Conservation (phyloP, 768 basidiomycete species). For the Suillus plorans region DNA sequence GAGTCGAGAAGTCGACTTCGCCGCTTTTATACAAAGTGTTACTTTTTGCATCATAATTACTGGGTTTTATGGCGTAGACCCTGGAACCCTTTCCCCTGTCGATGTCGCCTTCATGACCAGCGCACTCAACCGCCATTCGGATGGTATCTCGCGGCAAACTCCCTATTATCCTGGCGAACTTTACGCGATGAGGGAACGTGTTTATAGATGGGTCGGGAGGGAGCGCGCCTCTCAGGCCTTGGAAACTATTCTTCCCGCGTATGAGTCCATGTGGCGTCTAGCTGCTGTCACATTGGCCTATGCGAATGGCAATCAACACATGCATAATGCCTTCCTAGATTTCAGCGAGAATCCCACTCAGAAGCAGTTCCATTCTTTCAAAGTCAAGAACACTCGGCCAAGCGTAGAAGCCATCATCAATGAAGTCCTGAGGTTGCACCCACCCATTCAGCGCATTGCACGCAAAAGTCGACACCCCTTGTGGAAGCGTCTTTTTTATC, state of each 20-base stretch:
- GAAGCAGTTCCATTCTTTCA: constrained; percentile 16
- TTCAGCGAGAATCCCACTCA: constrained; percentile 34
- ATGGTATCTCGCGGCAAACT: not conserved
- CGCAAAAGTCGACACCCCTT: constrained; percentile 5
- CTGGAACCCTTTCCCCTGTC: constrained; percentile 23
- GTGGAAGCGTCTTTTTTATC: constrained; percentile 16
- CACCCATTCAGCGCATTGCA: constrained; percentile 20
- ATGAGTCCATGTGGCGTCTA: constrained; percentile 65
- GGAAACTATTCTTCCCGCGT: constrained; percentile 55
- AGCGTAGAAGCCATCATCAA: constrained; percentile 26
- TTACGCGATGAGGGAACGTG: constrained; percentile 33
- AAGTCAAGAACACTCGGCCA: constrained; percentile 10
- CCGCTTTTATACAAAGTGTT: constrained; percentile 42
- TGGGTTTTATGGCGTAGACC: constrained; percentile 36
- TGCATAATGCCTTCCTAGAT: constrained; percentile 32
- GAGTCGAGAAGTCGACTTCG: constrained; percentile 25
- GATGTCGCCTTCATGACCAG: constrained; percentile 38
- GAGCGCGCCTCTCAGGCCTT: constrained; percentile 32
- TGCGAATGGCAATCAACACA: constrained; percentile 23
- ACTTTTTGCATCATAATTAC: constrained; percentile 43
- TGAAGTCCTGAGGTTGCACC: constrained; percentile 31
- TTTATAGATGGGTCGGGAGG: constrained; percentile 37
- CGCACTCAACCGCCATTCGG: constrained; percentile 32
- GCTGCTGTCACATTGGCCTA: constrained; percentile 46
- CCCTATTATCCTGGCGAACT: constrained; percentile 18